Base-by-base conservation (phyloP, 352 stramenopile species). In the Elongisporangium anandrum region DNA sequence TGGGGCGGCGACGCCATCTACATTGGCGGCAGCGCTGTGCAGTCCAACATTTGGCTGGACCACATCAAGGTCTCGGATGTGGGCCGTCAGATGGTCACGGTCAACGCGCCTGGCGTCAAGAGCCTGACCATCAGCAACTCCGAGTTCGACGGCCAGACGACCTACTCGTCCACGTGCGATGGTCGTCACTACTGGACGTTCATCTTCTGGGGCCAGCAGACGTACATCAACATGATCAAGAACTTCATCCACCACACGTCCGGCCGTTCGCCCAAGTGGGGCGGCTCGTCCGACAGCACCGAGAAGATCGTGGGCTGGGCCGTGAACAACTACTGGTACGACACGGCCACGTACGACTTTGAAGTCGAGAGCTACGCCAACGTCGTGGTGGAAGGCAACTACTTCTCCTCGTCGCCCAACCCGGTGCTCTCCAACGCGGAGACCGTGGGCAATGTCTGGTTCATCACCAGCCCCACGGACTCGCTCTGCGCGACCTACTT, bases 101-200 rank as follows among this genome's bases (percentile, higher is more conserved):
- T n/a, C n/a, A n/a, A n/a, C n/a, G n/a, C n/a, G n/a, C n/a, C n/a
- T n/a, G n/a, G 69, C 16, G 65, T 69, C 4, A 67, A 63, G 13
- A 74, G 65, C 19, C 49, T 76, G 52, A 78, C 72, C 19, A 70
- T 81, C 58, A 76, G 66, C 59, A 78, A 78, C 62, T 74, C 61
- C 55, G 69, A 81, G 48, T 81, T 81, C 57, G 72, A 81, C 52
- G 72, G 72, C 6, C 50, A 59, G 17, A 78, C 72, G 2, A 26
- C 56, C 19, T 81, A 64, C 56, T 77, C 68, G 15, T 63, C 72
- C 1, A 57, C 69, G 20, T 81, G 72, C 52, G 66, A 81, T 17
- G 69, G 70, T 2, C 69, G 63, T 41, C 72, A 81, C 56, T 81
- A 81, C 57, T n/a, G n/a, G n/a, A n/a, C n/a, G n/a, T n/a, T n/a